Conservation (phyloP, 306 rosid species). For the Sicyos edulis region DNA sequence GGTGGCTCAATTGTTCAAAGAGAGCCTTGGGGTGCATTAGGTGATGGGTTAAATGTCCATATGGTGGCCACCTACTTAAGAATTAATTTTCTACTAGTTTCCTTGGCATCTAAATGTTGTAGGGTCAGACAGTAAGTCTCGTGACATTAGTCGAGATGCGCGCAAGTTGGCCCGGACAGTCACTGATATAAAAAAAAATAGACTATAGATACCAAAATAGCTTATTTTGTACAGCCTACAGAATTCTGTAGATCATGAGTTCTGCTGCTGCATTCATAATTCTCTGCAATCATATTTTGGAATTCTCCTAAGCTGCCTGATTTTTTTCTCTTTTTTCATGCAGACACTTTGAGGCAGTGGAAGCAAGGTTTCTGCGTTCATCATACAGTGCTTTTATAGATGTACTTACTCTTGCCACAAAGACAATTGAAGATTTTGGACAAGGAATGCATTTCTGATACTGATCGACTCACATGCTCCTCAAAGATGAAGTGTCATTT, state of each 20-base stretch:
- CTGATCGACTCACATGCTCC: not conserved
- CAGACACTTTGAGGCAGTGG: conserved; percentile 83
- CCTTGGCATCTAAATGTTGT: too few relatives aligned
- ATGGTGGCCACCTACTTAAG: too few relatives aligned
- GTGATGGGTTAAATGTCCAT: too few relatives aligned
- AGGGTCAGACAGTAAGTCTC: too few relatives aligned
- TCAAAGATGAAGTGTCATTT: not conserved
- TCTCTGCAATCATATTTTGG: not conserved
- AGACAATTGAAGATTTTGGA: conserved; percentile 83
- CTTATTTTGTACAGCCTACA: not conserved
- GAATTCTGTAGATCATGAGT: not conserved
- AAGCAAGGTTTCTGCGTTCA: conserved; percentile 91
- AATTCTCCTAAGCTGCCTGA: not conserved
- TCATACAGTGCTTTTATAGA: conserved; percentile 76
- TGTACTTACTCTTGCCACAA: conserved; percentile 63
- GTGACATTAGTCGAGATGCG: too few relatives aligned
- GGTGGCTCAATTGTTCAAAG: too few relatives aligned
- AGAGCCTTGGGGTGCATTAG: too few relatives aligned
- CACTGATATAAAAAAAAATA: too few relatives aligned
- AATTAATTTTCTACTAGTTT: too few relatives aligned
- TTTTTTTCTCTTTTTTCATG: conserved; percentile 11
- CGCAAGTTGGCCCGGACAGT: too few relatives aligned
- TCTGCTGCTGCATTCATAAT: not conserved
- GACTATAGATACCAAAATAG: not conserved
- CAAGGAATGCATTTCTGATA: conserved; percentile 45